Conservation (phyloP, 805 yeast species). For the Starmerella asiatica region DNA sequence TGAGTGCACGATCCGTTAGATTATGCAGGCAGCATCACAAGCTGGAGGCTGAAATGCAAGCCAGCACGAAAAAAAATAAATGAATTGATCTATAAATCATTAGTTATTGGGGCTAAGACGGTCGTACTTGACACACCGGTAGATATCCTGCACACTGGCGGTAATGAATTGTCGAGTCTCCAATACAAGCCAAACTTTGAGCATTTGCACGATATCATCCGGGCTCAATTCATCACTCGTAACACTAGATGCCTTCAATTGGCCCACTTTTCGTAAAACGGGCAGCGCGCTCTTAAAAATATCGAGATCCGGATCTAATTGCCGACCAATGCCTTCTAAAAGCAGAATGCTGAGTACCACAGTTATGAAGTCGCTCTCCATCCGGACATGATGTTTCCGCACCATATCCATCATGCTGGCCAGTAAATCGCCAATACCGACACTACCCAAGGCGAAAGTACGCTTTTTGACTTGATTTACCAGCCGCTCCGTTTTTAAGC, state of each 20-base stretch:
- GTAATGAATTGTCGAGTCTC: conserved; percentile 78
- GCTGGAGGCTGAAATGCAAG: no score
- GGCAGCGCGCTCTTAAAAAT: conserved; percentile 89
- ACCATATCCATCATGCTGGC: conserved; percentile 86
- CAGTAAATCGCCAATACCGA: conserved; percentile 80
- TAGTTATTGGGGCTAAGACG: conserved; percentile 52
- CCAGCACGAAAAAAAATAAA: no score
- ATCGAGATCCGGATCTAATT: conserved; percentile 82
- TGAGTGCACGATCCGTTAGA: no score
- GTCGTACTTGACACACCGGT: conserved; percentile 46
- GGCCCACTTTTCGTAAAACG: conserved; percentile 55
- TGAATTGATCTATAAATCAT: no score
- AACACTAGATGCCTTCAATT: conserved; percentile 40
- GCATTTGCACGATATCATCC: conserved; percentile 55
- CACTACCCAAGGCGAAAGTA: conserved; percentile 83
- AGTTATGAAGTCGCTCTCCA: conserved; percentile 95
- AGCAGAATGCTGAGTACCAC: conserved; percentile 87
- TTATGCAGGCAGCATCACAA: no score
- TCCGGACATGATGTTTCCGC: conserved; percentile 81
- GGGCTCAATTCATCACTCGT: conserved; percentile 32
- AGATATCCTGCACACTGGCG: conserved; percentile 63
- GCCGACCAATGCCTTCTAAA: conserved; percentile 91
- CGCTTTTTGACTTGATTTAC: conserved; percentile 70
- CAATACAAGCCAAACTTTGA: conserved; percentile 79
- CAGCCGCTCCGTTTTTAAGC: conserved; percentile 69